phyloP scores from a whole-genome alignment of 352 stramenopile species.

The Aphanomyces euteiches region DNA sequence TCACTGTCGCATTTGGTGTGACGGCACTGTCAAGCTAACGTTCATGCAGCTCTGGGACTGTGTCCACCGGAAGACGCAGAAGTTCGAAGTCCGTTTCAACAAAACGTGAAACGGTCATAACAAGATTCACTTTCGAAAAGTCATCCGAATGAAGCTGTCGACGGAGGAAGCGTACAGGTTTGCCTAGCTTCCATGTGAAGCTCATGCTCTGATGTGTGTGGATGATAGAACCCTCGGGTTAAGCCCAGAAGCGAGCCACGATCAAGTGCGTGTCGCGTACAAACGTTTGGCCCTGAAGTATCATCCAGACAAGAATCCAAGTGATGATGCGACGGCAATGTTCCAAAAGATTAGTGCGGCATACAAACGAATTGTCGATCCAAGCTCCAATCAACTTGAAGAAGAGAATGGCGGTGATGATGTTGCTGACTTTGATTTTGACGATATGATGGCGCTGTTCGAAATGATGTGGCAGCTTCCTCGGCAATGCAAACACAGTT shows the following conservation, averaged over 20 bases:
- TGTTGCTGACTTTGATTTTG: constrained; percentile 2
- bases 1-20: too few relatives aligned
- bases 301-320: constrained; percentile 21
- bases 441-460: constrained; percentile 11
- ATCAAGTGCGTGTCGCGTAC: constrained; percentile 14
- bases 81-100: neutral
- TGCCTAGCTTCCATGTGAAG: neutral
- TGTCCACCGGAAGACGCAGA: too few relatives aligned
- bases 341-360: constrained; percentile 24
- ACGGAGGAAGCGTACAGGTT: neutral
- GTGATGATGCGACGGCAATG: constrained; percentile 10
- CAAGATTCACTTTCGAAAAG: neutral
- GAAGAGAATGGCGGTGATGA: neutral
- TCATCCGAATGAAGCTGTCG: neutral
- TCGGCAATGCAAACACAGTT: too few relatives aligned
- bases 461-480: constrained; percentile 5
- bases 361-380: constrained; percentile 21
- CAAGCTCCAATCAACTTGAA: constrained; percentile 13
- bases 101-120: neutral
- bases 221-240: constrained; percentile 20
- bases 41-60: too few relatives aligned
- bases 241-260: neutral
- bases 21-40: too few relatives aligned
- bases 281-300: constrained; percentile 23
- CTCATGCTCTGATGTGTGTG: neutral